Percentiles rank a stretch among this genome's conserved stretches.
Evolutionary conservation across 805 yeast genomes (phyloP).

Genomic region (Dipodascus albidus): DNA sequence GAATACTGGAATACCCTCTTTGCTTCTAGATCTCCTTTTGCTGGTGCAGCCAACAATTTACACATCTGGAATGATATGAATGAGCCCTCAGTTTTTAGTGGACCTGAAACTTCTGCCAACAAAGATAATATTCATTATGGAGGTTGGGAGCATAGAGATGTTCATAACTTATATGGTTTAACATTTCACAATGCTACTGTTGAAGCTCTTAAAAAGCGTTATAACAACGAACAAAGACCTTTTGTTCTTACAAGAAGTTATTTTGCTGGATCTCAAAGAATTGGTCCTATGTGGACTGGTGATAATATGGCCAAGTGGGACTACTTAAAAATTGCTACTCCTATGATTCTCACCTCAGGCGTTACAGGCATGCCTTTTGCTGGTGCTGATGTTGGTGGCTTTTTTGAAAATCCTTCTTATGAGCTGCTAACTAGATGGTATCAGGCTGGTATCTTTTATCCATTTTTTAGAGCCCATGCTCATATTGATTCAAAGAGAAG

Average conservation of each 20-base stretch:
- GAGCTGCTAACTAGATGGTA: conserved; percentile 89
- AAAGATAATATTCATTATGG: conserved; percentile 71
- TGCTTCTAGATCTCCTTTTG: conserved; percentile 34
- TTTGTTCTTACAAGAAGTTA: conserved; percentile 79
- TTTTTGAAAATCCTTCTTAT: conserved; percentile 76
- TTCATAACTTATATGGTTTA: conserved; percentile 78
- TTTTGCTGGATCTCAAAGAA: conserved; percentile 83
- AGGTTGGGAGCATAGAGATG: conserved; percentile 79
- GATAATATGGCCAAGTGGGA: conserved; percentile 94
- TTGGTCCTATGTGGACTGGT: conserved; percentile 96
- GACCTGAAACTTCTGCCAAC: conserved; percentile 88
- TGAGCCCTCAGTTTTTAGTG: conserved; percentile 91
- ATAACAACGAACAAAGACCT: conserved; percentile 48
- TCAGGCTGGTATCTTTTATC: conserved; percentile 92
- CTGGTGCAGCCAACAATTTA: conserved; percentile 47
- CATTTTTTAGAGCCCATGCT: conserved; percentile 94
- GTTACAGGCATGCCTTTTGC: conserved; percentile 81
- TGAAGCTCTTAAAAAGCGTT: conserved; percentile 47
- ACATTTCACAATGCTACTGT: conserved; percentile 74
- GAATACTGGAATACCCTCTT: conserved; percentile 50
- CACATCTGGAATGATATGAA: conserved; percentile 97
- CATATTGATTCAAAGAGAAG: conserved; percentile 88
- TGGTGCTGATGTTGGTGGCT: conserved; percentile 97
- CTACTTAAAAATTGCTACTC: conserved; percentile 64
- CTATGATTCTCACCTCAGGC: conserved; percentile 77